Evolutionary conservation across 176 grass and related monocot genomes (phyloP), one percentile per base, ranked within the genome.

Genomic region (Raddia distichophylla): DNA sequence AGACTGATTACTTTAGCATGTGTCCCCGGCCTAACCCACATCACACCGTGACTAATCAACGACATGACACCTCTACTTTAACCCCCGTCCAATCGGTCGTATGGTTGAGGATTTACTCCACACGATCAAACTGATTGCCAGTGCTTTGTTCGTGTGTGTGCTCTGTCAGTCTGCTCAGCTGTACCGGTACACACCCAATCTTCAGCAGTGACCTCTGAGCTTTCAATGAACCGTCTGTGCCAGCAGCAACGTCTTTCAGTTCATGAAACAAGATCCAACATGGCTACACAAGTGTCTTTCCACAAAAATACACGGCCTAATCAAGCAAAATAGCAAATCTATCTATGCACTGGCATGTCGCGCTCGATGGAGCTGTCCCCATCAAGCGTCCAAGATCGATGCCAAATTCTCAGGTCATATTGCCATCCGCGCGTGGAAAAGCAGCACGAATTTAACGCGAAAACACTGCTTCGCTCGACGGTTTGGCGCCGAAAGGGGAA

Each of bases 1-100:
- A 78, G 64, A 19, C 75, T 22, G 8, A 2, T 7, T 27, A 4
- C 3, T 32, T 7, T 1, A 46, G 60, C 59, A 40, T 18, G 5
- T 65, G 43, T 34, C 76, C 61, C 61, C 3, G 33, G 48, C 62
- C 76, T 43, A 79, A 55, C 49, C 34, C 77, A 67, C 48, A 55
- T 79, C 63, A 5, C 10, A 0, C 1, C 0, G 0, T 37, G 3
- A 65, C 57, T 20, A 45, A 19, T 7, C 22, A 10, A 42, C 7
- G 61, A 16, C 77, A 67, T 32, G 6, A 11, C 76, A 52, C 27
- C 45, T 10, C 42, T 10, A 75, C 53, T 74, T 14, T 22, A 44
- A 13, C 48, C 43, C 48, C 43, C 22, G 6, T 33, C 47, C 44
- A 55, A 56, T 42, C 33, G 1, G 7, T 19, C 5, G 9, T 58